These are phyloP conservation scores for Lecanicillium sp. DNA, from an alignment of 2,329 filamentous ascomycete species.

Conservation along the genomic window DNA sequence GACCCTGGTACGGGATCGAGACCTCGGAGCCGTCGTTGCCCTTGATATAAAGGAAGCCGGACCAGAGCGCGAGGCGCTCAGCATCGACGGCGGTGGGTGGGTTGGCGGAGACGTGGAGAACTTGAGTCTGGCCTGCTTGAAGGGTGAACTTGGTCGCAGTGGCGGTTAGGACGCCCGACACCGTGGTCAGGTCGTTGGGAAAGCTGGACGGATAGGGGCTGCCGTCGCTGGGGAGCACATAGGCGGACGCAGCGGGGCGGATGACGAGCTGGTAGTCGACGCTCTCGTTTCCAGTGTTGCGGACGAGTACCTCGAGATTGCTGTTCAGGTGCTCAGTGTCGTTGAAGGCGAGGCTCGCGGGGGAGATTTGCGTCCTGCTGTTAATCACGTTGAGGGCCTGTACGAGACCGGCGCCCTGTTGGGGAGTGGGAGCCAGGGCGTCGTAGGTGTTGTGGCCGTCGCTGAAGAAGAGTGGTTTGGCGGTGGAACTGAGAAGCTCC, in stretches of 20 bases:
- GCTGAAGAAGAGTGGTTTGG: slow-evolving; percentile 44
- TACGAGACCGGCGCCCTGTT: slow-evolving; percentile 50
- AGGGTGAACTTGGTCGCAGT: slow-evolving; percentile 38
- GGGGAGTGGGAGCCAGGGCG: slow-evolving; percentile 47
- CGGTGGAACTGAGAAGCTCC: slow-evolving; percentile 43
- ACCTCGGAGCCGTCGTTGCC: slow-evolving; percentile 27
- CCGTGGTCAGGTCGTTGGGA: slow-evolving; percentile 37
- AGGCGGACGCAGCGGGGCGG: slow-evolving; percentile 45
- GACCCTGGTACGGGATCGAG: slow-evolving; percentile 30
- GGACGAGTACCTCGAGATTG: slow-evolving; percentile 46
- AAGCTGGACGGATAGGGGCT: slow-evolving; percentile 34
- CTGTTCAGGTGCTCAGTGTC: slow-evolving; percentile 49
- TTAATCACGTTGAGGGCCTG: slow-evolving; percentile 48
- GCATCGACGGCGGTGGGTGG: slow-evolving; percentile 34
- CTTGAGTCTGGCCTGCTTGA: slow-evolving; percentile 34
- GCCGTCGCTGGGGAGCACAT: slow-evolving; percentile 34
- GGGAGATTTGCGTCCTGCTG: slow-evolving; percentile 40
- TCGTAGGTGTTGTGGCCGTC: slow-evolving; percentile 31
- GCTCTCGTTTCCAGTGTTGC: slow-evolving; percentile 43
- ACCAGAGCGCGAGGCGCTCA: slow-evolving; percentile 34
- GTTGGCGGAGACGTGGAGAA: slow-evolving; percentile 41
- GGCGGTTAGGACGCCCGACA: slow-evolving; percentile 38
- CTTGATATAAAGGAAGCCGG: slow-evolving; percentile 36
- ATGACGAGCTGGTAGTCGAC: slow-evolving; percentile 48
- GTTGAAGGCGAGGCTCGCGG: slow-evolving; percentile 49